Base-by-base conservation (phyloP, 2,329 filamentous ascomycete species). In the Colletotrichum nymphaeae region DNA sequence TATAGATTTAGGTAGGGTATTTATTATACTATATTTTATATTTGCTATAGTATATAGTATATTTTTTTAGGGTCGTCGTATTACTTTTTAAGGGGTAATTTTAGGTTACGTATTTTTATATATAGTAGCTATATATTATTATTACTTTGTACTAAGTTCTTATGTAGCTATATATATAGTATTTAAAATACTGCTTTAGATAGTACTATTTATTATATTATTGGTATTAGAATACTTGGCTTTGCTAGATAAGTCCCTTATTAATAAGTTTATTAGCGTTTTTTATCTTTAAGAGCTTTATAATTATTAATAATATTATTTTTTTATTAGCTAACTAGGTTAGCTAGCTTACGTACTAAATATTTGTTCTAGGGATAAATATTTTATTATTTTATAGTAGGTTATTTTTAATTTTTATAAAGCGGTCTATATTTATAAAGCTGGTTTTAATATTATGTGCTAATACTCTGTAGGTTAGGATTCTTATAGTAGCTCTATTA, bases 151-250 rank as follows among this genome's bases (percentile, higher is more conserved):
- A 75, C 52, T 73, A 30, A 49, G 67, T 74, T 71, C 58, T 58
- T 74, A 69, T 69, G 42, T 30, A 7, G 68, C 72, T 32, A 16
- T 74, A 71, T 59, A 9, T 30, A 22, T 67, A 19, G 16, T 32
- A 74, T 32, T 42, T 72, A 16, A 72, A 72, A 57, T 37, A 73
- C 58, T 75, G 52, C 26, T 65, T 73, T 19, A 69, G 55, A 28
- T 64, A 35, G 73, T 62, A 69, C 9, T 69, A 5, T 57, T 32
- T 56, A 16, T 69, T 28, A 3, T 69, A 69, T 69, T 26, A 28
- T 57, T 69, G n/a, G 57, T 24, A 69, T 69, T 69, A 8, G 30
- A 63, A 69, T 0, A 69, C 58, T 24, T 63, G 16, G 1, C 46
- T 32, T 69, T 63, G 6, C 63, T 14, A 69, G 26, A 63, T 69